Evolutionary conservation across 1,284 basidiomycete species (phyloP).

Genomic region (Sporisorium graminicola): DNA sequence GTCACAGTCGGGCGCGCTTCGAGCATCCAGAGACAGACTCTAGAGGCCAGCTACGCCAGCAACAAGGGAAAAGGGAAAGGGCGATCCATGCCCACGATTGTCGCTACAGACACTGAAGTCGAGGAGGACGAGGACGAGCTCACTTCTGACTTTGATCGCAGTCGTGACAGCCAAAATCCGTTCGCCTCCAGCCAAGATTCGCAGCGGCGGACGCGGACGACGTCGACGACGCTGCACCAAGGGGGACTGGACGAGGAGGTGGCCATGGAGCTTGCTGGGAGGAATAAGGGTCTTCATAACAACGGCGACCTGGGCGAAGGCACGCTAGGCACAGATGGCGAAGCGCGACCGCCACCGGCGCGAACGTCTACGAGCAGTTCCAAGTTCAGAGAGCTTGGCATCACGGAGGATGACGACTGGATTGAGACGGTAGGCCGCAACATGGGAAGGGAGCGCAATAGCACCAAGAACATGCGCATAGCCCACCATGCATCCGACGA

Average conservation of each 20-base stretch:
- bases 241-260: constrained; percentile 46
- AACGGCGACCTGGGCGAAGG: constrained; percentile 36
- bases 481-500: background rate
- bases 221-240: constrained; percentile 46
- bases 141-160: background rate
- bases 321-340: constrained; percentile 15
- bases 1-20: constrained; percentile 57
- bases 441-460: constrained; percentile 3
- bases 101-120: constrained; percentile 50
- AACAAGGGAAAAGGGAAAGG: constrained; percentile 34
- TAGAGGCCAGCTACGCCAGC: constrained; percentile 25
- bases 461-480: constrained; percentile 20
- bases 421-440: constrained; percentile 21
- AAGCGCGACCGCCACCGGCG: constrained; percentile 11
- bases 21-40: constrained; percentile 39
- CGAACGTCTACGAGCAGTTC: constrained; percentile 48
- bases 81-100: constrained; percentile 50
- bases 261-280: constrained; percentile 38
- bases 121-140: constrained; percentile 17
- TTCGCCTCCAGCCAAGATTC: constrained; percentile 34
- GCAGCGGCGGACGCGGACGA: constrained; percentile 3
- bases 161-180: constrained; percentile 16
- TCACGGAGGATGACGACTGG: constrained; percentile 47
- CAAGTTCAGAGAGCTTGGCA: constrained; percentile 51
- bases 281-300: constrained; percentile 7